A percentile compares a stretch with the other conserved stretches of the same genome.
These are phyloP conservation scores for Fusarium verticillioides DNA, from an alignment of 2,329 filamentous ascomycete genomes.

Conservation along the genomic window DNA sequence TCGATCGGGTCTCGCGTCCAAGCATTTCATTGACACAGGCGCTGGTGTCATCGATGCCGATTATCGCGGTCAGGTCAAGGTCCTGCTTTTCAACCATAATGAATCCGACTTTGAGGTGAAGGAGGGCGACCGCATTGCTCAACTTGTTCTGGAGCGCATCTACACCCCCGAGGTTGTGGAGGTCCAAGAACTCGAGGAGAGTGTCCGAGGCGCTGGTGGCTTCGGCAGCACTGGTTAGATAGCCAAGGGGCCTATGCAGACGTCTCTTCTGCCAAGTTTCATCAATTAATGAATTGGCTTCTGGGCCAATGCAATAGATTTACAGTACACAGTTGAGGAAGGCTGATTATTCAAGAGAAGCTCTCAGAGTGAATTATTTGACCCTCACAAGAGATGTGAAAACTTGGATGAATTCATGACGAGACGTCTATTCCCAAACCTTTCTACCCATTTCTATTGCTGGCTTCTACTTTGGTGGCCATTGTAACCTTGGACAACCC, in stretches of 20 bases:
- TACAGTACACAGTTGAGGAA: background rate
- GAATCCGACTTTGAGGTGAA: conserved; percentile 84
- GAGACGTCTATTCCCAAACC: conserved; percentile 1
- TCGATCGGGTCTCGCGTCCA: conserved; percentile 88
- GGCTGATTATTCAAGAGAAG: background rate
- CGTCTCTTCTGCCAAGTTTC: background rate
- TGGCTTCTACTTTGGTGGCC: conserved; percentile 19
- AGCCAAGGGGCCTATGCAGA: background rate
- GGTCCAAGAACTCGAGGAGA: conserved; percentile 88
- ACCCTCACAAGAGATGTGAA: background rate
- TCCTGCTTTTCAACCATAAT: conserved; percentile 92
- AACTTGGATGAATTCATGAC: background rate
- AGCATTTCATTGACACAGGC: conserved; percentile 96
- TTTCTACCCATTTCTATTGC: conserved; percentile 34
- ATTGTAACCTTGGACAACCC: background rate
- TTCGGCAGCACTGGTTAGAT: conserved; percentile 84
- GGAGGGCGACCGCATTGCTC: conserved; percentile 90
- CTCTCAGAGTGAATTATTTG: background rate
- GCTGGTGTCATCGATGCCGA: conserved; percentile 98
- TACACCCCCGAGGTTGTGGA: conserved; percentile 93
- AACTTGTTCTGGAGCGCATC: conserved; percentile 94
- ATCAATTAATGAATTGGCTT: conserved; percentile 27
- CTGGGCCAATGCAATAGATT: conserved; percentile 1
- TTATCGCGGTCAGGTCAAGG: conserved; percentile 93
- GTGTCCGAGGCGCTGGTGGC: conserved; percentile 87